phyloP scores from a whole-genome alignment of 2,329 filamentous ascomycete species.

The Pestalotiopsis sp. region DNA sequence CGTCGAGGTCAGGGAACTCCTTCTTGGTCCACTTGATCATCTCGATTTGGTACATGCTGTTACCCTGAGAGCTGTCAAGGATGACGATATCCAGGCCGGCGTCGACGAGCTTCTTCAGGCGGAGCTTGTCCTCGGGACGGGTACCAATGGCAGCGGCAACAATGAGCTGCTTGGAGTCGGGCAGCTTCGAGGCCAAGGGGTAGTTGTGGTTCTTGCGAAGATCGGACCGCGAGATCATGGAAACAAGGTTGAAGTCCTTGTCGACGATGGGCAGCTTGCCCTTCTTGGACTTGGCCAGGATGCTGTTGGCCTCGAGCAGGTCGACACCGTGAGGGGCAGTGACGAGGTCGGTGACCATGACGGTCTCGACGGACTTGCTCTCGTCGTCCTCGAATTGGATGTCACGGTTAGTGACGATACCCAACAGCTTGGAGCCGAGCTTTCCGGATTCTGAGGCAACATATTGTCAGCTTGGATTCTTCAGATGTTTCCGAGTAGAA shows the following conservation, averaged over 20 bases:
- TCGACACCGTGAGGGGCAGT: slow-evolving; percentile 84
- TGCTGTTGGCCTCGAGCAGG: slow-evolving; percentile 86
- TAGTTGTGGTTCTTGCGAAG: slow-evolving; percentile 99
- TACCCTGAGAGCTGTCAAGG: slow-evolving; percentile 95
- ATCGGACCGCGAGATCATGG: slow-evolving; percentile 91
- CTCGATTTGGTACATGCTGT: slow-evolving; percentile 97
- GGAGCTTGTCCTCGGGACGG: slow-evolving; percentile 86
- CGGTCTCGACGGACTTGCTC: slow-evolving; percentile 74
- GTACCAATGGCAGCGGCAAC: slow-evolving; percentile 95
- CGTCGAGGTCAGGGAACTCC: slow-evolving; percentile 82
- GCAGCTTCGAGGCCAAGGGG: slow-evolving; percentile 92
- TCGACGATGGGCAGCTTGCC: slow-evolving; percentile 96
- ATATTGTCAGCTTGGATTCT: slow-evolving; percentile 37
- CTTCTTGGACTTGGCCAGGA: slow-evolving; percentile 95
- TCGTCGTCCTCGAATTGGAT: slow-evolving; percentile 90
- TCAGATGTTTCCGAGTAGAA: neutral
- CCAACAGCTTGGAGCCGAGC: slow-evolving; percentile 92
- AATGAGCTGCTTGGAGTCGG: slow-evolving; percentile 96
- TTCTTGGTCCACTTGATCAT: slow-evolving; percentile 98
- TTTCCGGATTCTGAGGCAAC: slow-evolving; percentile 76
- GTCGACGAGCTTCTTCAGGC: slow-evolving; percentile 86
- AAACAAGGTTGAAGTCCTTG: slow-evolving; percentile 80
- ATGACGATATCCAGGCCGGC: slow-evolving; percentile 95
- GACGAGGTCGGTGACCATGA: slow-evolving; percentile 95
- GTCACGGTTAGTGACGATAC: slow-evolving; percentile 97